Conservation (phyloP, 148 eudicot genomes). For the Silene conica region DNA sequence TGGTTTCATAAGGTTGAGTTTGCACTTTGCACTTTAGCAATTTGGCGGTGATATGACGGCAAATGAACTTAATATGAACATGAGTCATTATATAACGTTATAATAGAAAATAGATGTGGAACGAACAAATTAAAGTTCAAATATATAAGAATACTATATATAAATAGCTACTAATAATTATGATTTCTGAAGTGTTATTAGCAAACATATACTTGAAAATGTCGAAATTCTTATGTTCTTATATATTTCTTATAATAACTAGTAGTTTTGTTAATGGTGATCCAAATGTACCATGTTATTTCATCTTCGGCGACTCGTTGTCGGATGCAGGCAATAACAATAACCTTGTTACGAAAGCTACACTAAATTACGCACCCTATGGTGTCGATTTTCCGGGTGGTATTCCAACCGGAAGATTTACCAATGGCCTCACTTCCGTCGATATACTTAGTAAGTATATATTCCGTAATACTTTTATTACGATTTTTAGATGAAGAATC, state of each 20-base stretch:
- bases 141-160: too few relatives aligned
- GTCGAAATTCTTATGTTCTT: background rate
- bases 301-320: conserved; percentile 21
- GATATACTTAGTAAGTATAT: conserved; percentile 9
- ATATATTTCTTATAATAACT: background rate
- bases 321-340: conserved; percentile 17
- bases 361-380: conserved; percentile 12
- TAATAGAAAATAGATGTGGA: too few relatives aligned
- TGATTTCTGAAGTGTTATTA: too few relatives aligned
- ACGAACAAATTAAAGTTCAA: too few relatives aligned
- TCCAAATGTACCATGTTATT: conserved; percentile 21
- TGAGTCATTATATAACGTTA: too few relatives aligned
- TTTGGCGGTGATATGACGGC: too few relatives aligned
- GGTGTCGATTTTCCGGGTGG: conserved; percentile 22
- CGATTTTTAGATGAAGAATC: background rate
- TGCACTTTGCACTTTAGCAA: too few relatives aligned
- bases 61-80: too few relatives aligned
- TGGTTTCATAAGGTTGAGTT: too few relatives aligned
- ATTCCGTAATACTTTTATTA: background rate
- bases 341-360: conserved; percentile 3
- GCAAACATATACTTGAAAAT: background rate
- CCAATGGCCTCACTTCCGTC: conserved; percentile 1
- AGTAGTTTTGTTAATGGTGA: background rate
- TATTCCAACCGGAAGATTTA: conserved; percentile 12
- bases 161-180: too few relatives aligned